Conservation (phyloP, 1,284 basidiomycete genomes). For the Coriolopsis trogii region DNA sequence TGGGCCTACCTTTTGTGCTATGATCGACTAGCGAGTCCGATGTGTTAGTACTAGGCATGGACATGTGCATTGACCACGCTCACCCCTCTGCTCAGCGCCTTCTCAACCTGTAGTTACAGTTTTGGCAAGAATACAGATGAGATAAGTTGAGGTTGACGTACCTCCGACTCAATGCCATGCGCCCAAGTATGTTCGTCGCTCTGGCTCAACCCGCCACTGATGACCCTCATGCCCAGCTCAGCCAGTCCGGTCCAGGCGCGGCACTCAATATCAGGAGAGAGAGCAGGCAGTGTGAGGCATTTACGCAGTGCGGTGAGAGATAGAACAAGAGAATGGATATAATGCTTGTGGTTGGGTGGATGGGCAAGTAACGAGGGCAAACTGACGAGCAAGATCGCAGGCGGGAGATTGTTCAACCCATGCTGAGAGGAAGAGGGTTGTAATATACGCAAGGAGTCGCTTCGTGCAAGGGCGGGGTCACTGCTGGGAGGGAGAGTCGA, state of each 20-base stretch:
- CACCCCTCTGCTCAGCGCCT: constrained; percentile 52
- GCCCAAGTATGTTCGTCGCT: constrained; percentile 46
- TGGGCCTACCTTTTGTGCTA: constrained; percentile 59
- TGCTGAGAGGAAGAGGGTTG: constrained; percentile 1
- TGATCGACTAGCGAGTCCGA: constrained; percentile 46
- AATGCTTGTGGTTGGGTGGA: constrained; percentile 60
- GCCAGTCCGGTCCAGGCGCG: constrained; percentile 67
- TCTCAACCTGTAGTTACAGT: constrained; percentile 45
- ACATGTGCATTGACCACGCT: constrained; percentile 21
- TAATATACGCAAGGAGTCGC: background rate
- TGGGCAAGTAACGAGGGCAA: constrained; percentile 61
- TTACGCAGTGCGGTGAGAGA: constrained; percentile 57
- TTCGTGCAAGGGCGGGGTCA: no score
- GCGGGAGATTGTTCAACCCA: constrained; percentile 43
- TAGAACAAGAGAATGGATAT: constrained; percentile 54
- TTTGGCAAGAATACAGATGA: no score
- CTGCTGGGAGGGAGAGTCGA: constrained; percentile 19
- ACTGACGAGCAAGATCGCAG: constrained; percentile 55
- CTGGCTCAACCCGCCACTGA: constrained; percentile 46
- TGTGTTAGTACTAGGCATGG: background rate
- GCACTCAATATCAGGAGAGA: constrained; percentile 64
- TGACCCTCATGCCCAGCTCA: constrained; percentile 63
- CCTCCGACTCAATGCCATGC: constrained; percentile 53
- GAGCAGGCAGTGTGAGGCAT: constrained; percentile 51
- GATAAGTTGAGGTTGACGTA: no score